Evolutionary conservation across 306 rosid species (phyloP).

Genomic region (Lupinus albus): DNA sequence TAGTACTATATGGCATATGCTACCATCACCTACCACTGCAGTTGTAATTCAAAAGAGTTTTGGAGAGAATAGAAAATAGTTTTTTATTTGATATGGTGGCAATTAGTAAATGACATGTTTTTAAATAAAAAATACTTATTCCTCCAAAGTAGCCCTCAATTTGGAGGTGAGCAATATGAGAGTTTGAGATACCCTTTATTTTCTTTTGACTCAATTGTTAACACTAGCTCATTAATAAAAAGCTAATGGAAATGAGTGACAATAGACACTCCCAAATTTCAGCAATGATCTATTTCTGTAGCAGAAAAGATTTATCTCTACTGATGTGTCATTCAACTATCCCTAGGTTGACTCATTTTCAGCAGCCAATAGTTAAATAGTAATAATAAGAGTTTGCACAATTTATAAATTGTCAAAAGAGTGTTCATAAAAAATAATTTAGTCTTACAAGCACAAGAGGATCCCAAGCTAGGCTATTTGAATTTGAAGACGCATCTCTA

Average conservation of each 20-base stretch:
- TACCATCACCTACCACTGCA: too few species aligned
- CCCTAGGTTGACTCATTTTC: not conserved
- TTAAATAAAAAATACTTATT: not conserved
- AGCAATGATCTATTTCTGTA: not conserved
- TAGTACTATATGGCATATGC: too few species aligned
- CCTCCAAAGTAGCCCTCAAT: not conserved
- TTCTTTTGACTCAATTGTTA: not conserved
- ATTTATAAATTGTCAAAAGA: not conserved
- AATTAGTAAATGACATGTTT: not conserved
- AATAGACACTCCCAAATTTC: not conserved
- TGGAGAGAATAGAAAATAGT: too few species aligned
- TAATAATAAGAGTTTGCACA: not conserved
- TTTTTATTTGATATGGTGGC: not conserved
- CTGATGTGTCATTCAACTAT: constrained; percentile 8
- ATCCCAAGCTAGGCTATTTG: constrained; percentile 80
- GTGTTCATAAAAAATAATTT: not conserved
- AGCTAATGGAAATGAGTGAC: not conserved
- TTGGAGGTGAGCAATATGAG: not conserved
- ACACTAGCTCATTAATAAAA: not conserved
- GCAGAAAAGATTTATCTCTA: not conserved
- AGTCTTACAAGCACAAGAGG: constrained; percentile 86
- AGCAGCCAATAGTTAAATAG: not conserved
- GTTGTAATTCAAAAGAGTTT: too few species aligned
- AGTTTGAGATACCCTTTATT: not conserved
- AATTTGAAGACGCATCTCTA: constrained; percentile 56